A percentile compares a stretch with the other conserved stretches of the same genome.
phyloP scores from a whole-genome alignment of 768 basidiomycete genomes.

The Pleurotus ostreatus region DNA sequence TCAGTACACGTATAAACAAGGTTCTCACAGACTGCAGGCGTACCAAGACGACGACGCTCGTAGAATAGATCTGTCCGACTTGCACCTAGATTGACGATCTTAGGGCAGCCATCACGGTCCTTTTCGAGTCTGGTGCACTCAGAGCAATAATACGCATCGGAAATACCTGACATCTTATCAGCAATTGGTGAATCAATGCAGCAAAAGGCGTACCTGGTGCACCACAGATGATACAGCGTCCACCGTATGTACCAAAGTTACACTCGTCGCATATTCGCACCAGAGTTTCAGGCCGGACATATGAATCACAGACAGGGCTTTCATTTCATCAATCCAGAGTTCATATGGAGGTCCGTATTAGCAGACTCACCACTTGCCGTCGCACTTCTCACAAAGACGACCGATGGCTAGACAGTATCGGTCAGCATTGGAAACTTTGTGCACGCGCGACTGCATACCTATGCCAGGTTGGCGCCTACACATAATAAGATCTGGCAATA shows the following conservation, averaged over 20 bases:
- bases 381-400: conserved; percentile 97
- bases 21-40: conserved; percentile 15
- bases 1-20: background rate
- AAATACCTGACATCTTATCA: conserved; percentile 57
- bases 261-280: conserved; percentile 99
- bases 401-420: conserved; percentile 70
- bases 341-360: background rate
- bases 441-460: conserved; percentile 44
- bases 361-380: conserved; percentile 89
- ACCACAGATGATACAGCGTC: conserved; percentile 96
- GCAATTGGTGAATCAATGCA: background rate
- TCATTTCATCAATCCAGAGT: background rate
- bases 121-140: conserved; percentile 97
- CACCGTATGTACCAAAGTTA: conserved; percentile 98
- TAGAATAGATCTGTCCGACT: conserved; percentile 92
- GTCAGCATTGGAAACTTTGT: conserved; percentile 7
- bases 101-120: conserved; percentile 96
- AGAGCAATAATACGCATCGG: conserved; percentile 98
- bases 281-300: conserved; percentile 96
- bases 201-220: conserved; percentile 66
- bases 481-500: conserved; percentile 84
- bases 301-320: conserved; percentile 98
- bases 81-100: conserved; percentile 96
- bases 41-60: conserved; percentile 81
- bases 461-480: conserved; percentile 97